Base-by-base conservation (phyloP, 352 stramenopile genomes). In the Salisapilia sapeloensis region DNA sequence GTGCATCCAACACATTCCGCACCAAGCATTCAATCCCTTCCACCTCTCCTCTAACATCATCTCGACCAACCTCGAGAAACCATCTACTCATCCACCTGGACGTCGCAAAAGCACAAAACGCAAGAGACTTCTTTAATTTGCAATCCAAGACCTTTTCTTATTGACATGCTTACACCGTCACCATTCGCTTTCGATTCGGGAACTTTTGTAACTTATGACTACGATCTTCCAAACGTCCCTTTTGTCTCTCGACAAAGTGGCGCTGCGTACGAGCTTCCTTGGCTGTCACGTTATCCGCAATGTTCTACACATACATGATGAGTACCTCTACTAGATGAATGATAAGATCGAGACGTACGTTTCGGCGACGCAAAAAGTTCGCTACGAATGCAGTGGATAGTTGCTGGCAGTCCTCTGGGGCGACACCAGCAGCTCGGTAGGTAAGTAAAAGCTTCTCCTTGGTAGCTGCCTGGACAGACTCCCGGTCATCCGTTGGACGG, bases 181-280 rank as follows among this genome's bases (percentile, higher is more conserved):
- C 46, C 48, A 90, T 63, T 29, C 39, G 48, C 50, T 47, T 48
- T 41, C 75, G 70, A 41, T 90, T 90, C 37, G 75, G 75, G 42
- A 84, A 62, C 39, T 55, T 81, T 49, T 90, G 75, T 20, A 90
- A 42, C 52, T 90, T 90, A 53, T 90, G 70, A 31, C 67, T 85
- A 38, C 75, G 75, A 27, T 55, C 75, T 28, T 86, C 71, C 30
- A 90, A 55, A 18, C 70, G 69, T 36, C 70, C 74, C 34, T 65
- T 62, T 44, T 86, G 75, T 53, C 85, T 86, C 33, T 78, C 46
- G 41, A 84, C 70, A 44, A 69, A 53, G 31, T 75, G 74, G 44
- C 72, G 75, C 47, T 85, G 64, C 18, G 51, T 50, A 35, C 63
- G 70, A 35, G 50, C 51, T 42, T 86, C 63, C 13, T 54, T 47